phyloP scores from a whole-genome alignment of 2,329 filamentous ascomycete species.

The Onygenales sp. region DNA sequence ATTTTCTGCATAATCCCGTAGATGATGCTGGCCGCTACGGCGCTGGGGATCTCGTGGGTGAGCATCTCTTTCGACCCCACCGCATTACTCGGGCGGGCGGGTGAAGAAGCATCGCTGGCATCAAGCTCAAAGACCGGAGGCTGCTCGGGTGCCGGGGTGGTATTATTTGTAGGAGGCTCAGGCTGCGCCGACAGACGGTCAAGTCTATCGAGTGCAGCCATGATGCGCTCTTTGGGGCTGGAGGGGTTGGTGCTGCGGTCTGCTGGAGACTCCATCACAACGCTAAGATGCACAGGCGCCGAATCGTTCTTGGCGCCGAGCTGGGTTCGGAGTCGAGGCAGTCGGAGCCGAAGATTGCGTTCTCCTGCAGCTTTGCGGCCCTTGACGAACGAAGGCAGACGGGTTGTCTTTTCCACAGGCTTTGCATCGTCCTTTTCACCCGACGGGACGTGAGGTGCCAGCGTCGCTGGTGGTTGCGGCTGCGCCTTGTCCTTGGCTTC shows the following conservation, averaged over 20 bases:
- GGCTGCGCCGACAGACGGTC: background rate
- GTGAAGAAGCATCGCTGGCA: background rate
- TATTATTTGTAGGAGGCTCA: background rate
- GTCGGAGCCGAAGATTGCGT: slow-evolving; percentile 7
- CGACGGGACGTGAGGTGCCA: background rate
- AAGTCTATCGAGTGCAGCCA: background rate
- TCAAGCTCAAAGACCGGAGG: background rate
- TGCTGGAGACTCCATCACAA: slow-evolving; percentile 8
- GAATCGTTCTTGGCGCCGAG: background rate
- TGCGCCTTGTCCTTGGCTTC: background rate
- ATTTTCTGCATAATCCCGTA: slow-evolving; percentile 42
- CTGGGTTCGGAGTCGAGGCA: slow-evolving; percentile 8
- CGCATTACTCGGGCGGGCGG: background rate
- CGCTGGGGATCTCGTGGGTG: slow-evolving; percentile 4
- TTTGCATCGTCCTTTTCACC: background rate
- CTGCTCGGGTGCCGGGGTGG: background rate
- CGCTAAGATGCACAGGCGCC: slow-evolving; percentile 6
- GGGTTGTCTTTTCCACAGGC: background rate
- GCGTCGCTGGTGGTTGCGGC: background rate
- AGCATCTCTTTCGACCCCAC: slow-evolving; percentile 1
- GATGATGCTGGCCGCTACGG: slow-evolving; percentile 41
- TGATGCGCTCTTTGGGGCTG: background rate
- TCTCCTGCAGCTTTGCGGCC: background rate
- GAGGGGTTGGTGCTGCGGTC: background rate
- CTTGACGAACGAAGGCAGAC: background rate